A percentile compares a stretch with the other conserved stretches of the same genome.
Evolutionary conservation across 306 rosid species (phyloP).

Genomic region (Dicorynia guianensis): DNA sequence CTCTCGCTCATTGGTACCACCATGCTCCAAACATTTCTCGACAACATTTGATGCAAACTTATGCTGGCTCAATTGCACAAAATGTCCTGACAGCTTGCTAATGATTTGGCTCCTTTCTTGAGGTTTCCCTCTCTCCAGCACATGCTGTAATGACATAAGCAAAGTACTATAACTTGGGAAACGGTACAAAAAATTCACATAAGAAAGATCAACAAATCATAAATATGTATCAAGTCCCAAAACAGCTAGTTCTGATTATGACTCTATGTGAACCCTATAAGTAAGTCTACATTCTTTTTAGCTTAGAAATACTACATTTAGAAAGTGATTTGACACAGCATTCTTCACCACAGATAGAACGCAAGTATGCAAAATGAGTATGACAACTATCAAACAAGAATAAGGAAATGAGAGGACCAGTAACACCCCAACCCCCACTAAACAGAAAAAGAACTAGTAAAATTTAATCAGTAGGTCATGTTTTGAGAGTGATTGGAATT

Average conservation of each 20-base stretch:
- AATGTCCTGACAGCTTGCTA: slow-evolving; percentile 55
- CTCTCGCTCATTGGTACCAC: slow-evolving; percentile 67
- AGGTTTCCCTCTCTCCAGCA: slow-evolving; percentile 65
- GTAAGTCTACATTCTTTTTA: neutral
- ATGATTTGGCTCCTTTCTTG: slow-evolving; percentile 69
- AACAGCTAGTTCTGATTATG: neutral
- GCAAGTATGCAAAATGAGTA: neutral
- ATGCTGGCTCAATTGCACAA: slow-evolving; percentile 77
- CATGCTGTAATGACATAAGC: slow-evolving; percentile 59
- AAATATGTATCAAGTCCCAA: neutral
- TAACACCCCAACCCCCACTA: neutral
- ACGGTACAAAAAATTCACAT: slow-evolving; percentile 15
- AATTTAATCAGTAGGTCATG: neutral
- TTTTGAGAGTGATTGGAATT: no score
- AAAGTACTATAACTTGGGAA: neutral
- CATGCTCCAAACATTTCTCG: slow-evolving; percentile 89
- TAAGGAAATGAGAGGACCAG: neutral
- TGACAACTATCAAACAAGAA: neutral
- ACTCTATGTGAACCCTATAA: slow-evolving; percentile 9
- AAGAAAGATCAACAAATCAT: slow-evolving; percentile 3
- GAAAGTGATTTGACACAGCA: neutral
- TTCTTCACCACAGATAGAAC: neutral
- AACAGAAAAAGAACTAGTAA: neutral
- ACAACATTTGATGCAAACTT: slow-evolving; percentile 91
- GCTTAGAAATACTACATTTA: neutral